Base-by-base conservation (phyloP, 495 filamentous ascomycete species). In the Halenospora varia region DNA sequence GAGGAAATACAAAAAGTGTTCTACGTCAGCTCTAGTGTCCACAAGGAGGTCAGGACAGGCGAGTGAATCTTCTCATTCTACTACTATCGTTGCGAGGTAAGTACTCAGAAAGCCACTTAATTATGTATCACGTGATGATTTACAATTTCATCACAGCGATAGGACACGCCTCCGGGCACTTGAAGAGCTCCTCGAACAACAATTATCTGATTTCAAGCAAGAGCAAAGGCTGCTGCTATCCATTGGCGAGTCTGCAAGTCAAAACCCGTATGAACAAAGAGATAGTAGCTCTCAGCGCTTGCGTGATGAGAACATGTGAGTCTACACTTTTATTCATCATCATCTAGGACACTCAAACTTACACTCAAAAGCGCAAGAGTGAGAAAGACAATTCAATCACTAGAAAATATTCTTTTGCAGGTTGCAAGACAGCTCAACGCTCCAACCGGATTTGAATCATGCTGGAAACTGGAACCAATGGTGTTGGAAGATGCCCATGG, bases 391-490 rank as follows among this genome's bases (percentile, higher is more conserved):
- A 24, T 54, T 25, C 4, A 11, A 9, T 18, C 17, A 4, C n/a
- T 44, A 35, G 41, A 35, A 44, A 45, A 54, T 15, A 45, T 20
- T 54, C 19, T 46, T 4, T 29, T 42, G 18, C 10, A 46, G 18
- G 2, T 44, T n/a, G 15, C 18, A 6, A 24, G 22, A 18, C 40
- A 22, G 45, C 11, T 8, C 18, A 17, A 20, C 10, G 6, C 23
- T 11, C 42, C 42, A 13, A 48, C 9, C 10, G 42, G 53, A 10
- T 56, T 48, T 39, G 42, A 41, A 19, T 56, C 53, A 10, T 48
- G 53, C 42, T 56, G 53, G 42, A 56, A 56, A 25, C 53, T 29
- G 48, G 22, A 48, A 20, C 53, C 53, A 13, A 56, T 56, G 42
- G 48, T 25, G 9, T 23, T 56, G 23, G 53, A 48, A 40, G 42